Evolutionary conservation across 2,329 filamentous ascomycete species (phyloP), one percentile per base, ranked within the genome.

Genomic region (Nakataea oryzae): DNA sequence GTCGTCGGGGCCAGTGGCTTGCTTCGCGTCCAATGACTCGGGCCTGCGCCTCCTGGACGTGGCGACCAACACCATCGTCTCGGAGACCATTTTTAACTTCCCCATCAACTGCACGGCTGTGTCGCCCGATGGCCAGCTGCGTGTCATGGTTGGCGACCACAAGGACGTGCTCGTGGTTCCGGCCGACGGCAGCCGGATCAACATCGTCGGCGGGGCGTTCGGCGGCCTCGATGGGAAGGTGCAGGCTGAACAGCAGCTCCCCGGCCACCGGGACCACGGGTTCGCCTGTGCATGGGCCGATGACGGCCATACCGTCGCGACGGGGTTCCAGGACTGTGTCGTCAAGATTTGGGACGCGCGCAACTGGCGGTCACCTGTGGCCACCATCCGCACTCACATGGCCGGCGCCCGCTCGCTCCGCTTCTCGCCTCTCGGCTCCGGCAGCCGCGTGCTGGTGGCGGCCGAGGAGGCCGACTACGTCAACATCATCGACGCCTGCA

Each of bases 251-350:
- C 79, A 87, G 66, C 74, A 76, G 29, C 80, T 93, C 1, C 73
- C 76, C 4, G 86, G 87, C 2, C 88, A 91, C 69, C 78, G 78
- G 17, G 89, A 92, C 69, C 89, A 81, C 66, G 88, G 86, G 2
- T 93, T 93, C 68, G 85, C 89, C 1, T 91, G 88, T 68, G 89
- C 88, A 66, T 93, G 90, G 90, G 87, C 89, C 24, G 85, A 88
- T 61, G 87, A 93, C 70, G 89, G 89, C 34, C 86, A 86, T 75
- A 87, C 86, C 14, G 81, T 93, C 26, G 90, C 90, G 14, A 93
- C 90, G 0, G 89, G 86, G 27, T 88, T 87, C 64, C 89, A 93
- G 72, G 90, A 93, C 72, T 87, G 82, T 70, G 81, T 80, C 30
- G 80, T 93, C 66, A 85, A 86, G 65, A 84, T 93, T 59, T 93